These are phyloP conservation scores for Mediolabrus comicus DNA, from an alignment of 108 stramenopile species.

Conservation along the genomic window DNA sequence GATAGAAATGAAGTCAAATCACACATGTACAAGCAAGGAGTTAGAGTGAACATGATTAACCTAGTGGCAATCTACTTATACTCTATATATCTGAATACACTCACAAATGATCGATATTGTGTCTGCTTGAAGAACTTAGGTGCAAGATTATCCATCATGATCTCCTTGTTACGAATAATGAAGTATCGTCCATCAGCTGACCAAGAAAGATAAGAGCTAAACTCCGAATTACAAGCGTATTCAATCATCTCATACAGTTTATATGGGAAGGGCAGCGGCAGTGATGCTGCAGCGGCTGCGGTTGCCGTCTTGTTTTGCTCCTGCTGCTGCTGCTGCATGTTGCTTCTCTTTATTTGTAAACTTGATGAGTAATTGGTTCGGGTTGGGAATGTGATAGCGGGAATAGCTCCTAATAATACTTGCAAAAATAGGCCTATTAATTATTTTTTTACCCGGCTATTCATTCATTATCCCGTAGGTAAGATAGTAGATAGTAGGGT, in stretches of 20 bases:
- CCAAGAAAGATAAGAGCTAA: conserved; percentile 1
- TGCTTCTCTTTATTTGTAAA: no score
- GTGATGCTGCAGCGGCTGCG: no score
- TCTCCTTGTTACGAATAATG: conserved; percentile 3
- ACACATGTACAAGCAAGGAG: neutral
- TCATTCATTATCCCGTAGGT: no score
- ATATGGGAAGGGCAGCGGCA: conserved; percentile 1
- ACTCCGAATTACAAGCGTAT: neutral
- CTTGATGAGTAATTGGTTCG: no score
- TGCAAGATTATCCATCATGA: conserved; percentile 5
- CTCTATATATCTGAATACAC: neutral
- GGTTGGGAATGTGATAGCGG: no score
- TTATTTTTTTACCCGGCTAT: no score
- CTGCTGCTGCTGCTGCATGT: neutral
- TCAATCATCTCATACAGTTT: neutral
- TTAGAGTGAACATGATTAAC: neutral
- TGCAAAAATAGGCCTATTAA: no score
- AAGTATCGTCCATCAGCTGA: neutral
- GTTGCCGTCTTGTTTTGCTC: neutral
- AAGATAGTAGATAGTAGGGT: no score
- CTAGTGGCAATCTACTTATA: neutral
- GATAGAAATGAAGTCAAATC: neutral
- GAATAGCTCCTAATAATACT: no score
- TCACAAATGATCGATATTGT: conserved; percentile 8
- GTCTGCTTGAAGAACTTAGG: conserved; percentile 14